Conservation (phyloP, 176 grass and related monocot genomes). For the Musa schizocarpa region DNA sequence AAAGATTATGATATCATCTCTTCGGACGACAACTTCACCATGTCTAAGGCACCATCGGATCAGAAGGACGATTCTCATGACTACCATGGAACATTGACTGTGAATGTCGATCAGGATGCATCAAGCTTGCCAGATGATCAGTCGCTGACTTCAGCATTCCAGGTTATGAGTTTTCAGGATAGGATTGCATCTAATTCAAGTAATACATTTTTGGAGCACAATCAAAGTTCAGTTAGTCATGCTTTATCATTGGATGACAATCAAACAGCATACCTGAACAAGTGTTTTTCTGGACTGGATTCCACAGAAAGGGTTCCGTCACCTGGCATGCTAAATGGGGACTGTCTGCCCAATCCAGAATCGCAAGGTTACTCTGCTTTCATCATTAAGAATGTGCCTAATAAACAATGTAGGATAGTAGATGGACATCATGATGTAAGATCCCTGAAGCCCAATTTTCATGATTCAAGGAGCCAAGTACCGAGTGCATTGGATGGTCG, state of each 20-base stretch:
- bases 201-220: conserved; percentile 1
- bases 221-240: background rate
- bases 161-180: conserved; percentile 32
- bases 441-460: conserved; percentile 4
- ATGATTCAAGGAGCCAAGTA: conserved; percentile 16
- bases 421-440: conserved; percentile 18
- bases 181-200: background rate
- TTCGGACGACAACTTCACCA: conserved; percentile 3
- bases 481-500: conserved; percentile 11
- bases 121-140: conserved; percentile 34
- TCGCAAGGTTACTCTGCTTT: background rate
- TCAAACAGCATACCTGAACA: background rate
- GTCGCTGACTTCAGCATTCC: conserved; percentile 34
- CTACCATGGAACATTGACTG: conserved; percentile 1
- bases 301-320: background rate
- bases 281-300: background rate
- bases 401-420: background rate
- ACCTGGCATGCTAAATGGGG: background rate
- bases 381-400: background rate
- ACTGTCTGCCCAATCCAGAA: background rate
- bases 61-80: background rate
- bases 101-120: conserved; percentile 3
- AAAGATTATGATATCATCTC: background rate
- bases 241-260: background rate
- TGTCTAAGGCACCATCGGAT: background rate